Evolutionary conservation across 768 basidiomycete genomes (phyloP).

Genomic region (Cystofilobasidium bisporidii): DNA sequence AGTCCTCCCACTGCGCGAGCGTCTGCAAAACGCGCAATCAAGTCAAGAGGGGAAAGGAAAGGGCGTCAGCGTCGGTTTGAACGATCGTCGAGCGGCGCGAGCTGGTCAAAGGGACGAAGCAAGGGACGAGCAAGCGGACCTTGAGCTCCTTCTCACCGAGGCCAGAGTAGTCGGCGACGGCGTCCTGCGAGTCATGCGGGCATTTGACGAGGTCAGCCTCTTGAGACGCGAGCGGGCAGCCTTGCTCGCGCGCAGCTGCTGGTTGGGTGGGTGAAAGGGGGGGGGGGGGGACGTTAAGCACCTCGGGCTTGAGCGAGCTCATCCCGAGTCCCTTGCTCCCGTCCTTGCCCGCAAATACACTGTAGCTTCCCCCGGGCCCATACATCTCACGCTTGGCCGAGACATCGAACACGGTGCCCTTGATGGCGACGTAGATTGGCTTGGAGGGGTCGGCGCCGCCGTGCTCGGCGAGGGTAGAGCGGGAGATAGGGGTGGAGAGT

Average conservation of each 20-base stretch:
- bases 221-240: too few species aligned
- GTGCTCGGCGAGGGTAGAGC: constrained; percentile 56
- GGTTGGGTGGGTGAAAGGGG: too few species aligned
- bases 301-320: constrained; percentile 25
- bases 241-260: too few species aligned
- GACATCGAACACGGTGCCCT: constrained; percentile 87
- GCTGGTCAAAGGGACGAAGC: too few species aligned
- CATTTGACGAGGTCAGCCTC: neutral
- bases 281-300: too few species aligned
- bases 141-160: constrained; percentile 64
- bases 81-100: too few species aligned
- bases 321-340: constrained; percentile 67
- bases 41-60: too few species aligned
- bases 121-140: neutral
- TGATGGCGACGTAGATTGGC: constrained; percentile 87
- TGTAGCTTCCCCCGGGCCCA: constrained; percentile 59
- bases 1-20: constrained; percentile 77
- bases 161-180: constrained; percentile 70
- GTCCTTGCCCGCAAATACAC: constrained; percentile 87
- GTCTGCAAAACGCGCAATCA: constrained; percentile 40
- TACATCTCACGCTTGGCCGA: constrained; percentile 76
- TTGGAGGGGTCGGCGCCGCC: constrained; percentile 51
- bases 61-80: too few species aligned
- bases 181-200: constrained; percentile 57
- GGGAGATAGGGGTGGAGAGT: constrained; percentile 67